A percentile compares a stretch with the other conserved stretches of the same genome.
Evolutionary conservation across 345 rosid species (phyloP).

Genomic region (Corchorus olitorius): DNA sequence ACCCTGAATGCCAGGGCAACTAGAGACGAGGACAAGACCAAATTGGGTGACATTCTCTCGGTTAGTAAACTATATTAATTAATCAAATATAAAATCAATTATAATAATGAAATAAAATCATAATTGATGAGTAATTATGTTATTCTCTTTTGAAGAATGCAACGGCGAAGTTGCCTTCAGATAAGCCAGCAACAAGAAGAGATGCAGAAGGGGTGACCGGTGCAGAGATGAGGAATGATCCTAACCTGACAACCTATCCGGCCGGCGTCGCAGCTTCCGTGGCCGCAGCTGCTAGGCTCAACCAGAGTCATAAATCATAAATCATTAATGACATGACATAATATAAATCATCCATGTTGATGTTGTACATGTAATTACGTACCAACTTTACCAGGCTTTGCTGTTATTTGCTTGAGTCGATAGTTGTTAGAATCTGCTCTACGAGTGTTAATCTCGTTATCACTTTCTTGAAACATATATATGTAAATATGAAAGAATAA

Average conservation of each 20-base stretch:
- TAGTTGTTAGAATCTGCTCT: neutral
- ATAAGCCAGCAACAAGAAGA: conserved; percentile 60
- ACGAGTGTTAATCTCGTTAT: neutral
- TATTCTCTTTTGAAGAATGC: conserved; percentile 57
- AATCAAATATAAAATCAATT: neutral
- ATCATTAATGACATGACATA: neutral
- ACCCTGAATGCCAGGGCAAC: conserved; percentile 54
- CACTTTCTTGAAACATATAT: neutral
- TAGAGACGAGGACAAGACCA: conserved; percentile 58
- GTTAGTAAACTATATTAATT: conserved; percentile 30
- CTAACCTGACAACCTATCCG: conserved; percentile 65
- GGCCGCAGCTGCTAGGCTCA: conserved; percentile 80
- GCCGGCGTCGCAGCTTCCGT: conserved; percentile 80
- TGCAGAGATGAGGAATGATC: conserved; percentile 86
- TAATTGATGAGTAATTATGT: neutral
- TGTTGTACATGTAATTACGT: neutral
- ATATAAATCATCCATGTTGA: neutral
- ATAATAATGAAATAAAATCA: neutral
- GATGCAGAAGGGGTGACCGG: conserved; percentile 82
- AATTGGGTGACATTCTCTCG: conserved; percentile 60
- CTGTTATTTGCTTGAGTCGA: neutral
- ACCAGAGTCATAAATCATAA: conserved; percentile 34
- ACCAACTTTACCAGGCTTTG: neutral
- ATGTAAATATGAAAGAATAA: neutral
- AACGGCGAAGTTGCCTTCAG: conserved; percentile 53